A percentile compares a stretch with the other conserved stretches of the same genome.
These are phyloP conservation scores for Pythium folliculosum DNA, from an alignment of 352 stramenopile species.

Conservation along the genomic window DNA sequence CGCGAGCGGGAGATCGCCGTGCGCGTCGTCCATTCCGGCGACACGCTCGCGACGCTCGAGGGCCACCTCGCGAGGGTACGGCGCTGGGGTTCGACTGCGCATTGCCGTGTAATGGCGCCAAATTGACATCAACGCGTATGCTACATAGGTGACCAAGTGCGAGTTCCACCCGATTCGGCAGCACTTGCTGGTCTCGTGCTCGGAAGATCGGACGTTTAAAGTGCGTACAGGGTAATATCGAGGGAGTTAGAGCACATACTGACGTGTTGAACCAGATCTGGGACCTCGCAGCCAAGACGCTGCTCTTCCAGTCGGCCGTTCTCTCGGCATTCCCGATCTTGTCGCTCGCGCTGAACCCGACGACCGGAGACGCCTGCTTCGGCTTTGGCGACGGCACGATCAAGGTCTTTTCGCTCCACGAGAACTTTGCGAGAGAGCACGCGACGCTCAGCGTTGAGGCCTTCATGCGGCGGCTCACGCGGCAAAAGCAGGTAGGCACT, in stretches of 20 bases:
- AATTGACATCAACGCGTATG: not conserved
- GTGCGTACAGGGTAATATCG: slow-evolving; percentile 24
- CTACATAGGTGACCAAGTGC: slow-evolving; percentile 58
- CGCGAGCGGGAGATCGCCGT: slow-evolving; percentile 57
- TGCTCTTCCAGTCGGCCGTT: slow-evolving; percentile 80
- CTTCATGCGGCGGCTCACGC: slow-evolving; percentile 42
- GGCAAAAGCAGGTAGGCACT: slow-evolving; percentile 38
- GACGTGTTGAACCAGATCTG: slow-evolving; percentile 51
- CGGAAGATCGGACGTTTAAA: slow-evolving; percentile 86
- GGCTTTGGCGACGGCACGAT: slow-evolving; percentile 74
- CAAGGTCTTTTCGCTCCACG: slow-evolving; percentile 54
- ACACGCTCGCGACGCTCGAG: slow-evolving; percentile 68
- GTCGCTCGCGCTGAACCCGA: slow-evolving; percentile 56
- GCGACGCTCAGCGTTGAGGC: slow-evolving; percentile 46
- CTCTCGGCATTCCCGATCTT: slow-evolving; percentile 77
- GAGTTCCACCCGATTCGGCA: slow-evolving; percentile 73
- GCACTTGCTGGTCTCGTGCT: slow-evolving; percentile 71
- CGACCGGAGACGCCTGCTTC: slow-evolving; percentile 64
- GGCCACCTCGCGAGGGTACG: slow-evolving; percentile 60
- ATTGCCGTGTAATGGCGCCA: not conserved
- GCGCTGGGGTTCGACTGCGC: not conserved
- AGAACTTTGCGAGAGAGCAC: slow-evolving; percentile 61
- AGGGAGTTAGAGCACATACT: not conserved
- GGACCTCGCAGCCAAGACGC: slow-evolving; percentile 56
- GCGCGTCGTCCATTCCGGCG: slow-evolving; percentile 49